A percentile compares a stretch with the other conserved stretches of the same genome.
These are phyloP conservation scores for Sphaerobolus stellatus DNA, from an alignment of 1,284 basidiomycete genomes.

Conservation along the genomic window DNA sequence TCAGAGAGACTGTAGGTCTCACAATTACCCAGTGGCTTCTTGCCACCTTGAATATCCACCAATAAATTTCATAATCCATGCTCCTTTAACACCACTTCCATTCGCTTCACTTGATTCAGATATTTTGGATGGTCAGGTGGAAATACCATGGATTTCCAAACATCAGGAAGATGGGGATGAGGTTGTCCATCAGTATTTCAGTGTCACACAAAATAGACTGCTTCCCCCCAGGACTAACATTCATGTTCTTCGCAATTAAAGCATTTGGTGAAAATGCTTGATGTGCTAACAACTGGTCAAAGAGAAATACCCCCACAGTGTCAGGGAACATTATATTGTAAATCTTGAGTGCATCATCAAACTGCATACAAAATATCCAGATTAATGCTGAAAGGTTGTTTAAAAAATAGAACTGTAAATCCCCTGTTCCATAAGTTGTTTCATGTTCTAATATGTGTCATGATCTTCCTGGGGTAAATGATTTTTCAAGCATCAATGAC, in stretches of 20 bases:
- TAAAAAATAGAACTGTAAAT: too few species aligned
- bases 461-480: slow-evolving; percentile 20
- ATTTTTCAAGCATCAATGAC: slow-evolving; percentile 14
- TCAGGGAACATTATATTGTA: slow-evolving; percentile 13
- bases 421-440: slow-evolving; percentile 9
- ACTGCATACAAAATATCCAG: slow-evolving; percentile 10
- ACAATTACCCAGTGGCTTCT: slow-evolving; percentile 16
- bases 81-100: slow-evolving; percentile 19
- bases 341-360: slow-evolving; percentile 13
- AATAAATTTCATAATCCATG: slow-evolving; percentile 8
- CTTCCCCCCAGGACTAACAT: slow-evolving; percentile 22
- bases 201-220: slow-evolving; percentile 17
- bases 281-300: slow-evolving; percentile 24
- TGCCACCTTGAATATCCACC: slow-evolving; percentile 2
- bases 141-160: slow-evolving; percentile 12
- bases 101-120: slow-evolving; percentile 20
- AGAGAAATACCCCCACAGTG: slow-evolving; percentile 16
- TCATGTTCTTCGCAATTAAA: slow-evolving; percentile 24
- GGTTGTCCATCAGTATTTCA: slow-evolving; percentile 17
- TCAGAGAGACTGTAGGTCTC: slow-evolving; percentile 14
- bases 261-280: slow-evolving; percentile 20
- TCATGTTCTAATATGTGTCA: slow-evolving; percentile 19
- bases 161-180: slow-evolving; percentile 10
- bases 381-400: too few species aligned
- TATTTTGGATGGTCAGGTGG: slow-evolving; percentile 14